phyloP scores from a whole-genome alignment of 208 protist species.

The Acanthamoeba culbertsoni region DNA sequence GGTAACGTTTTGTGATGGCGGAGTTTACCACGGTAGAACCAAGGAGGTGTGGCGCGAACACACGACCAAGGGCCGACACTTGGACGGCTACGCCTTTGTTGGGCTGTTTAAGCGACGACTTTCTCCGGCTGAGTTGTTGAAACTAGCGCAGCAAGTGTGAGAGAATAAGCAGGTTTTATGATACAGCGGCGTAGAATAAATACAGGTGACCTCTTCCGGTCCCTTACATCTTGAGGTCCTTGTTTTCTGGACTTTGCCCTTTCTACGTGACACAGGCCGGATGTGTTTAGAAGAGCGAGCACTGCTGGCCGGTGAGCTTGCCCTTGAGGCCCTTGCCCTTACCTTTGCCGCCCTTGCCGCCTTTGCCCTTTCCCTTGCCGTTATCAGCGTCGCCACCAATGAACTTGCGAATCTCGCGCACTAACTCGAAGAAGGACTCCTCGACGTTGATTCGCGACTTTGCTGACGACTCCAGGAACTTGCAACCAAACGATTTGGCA shows the following conservation, averaged over 20 bases:
- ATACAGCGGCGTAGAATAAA: background rate
- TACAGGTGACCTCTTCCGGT: background rate
- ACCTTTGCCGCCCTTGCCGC: background rate
- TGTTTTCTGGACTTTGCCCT: too few relatives aligned
- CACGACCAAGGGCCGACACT: background rate
- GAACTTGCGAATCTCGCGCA: slow-evolving; percentile 62
- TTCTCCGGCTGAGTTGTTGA: background rate
- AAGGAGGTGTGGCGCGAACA: background rate
- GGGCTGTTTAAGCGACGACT: background rate
- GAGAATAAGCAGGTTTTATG: background rate
- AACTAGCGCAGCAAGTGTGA: background rate
- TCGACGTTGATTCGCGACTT: slow-evolving; percentile 70
- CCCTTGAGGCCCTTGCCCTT: background rate
- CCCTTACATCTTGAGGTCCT: too few relatives aligned
- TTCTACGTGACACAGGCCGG: too few relatives aligned
- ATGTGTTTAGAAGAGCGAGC: slow-evolving; percentile 47
- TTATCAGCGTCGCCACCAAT: background rate
- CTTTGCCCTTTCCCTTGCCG: background rate
- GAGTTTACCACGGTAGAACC: background rate
- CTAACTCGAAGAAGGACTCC: slow-evolving; percentile 67
- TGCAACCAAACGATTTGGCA: slow-evolving; percentile 63
- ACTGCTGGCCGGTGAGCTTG: background rate
- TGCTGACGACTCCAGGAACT: slow-evolving; percentile 71
- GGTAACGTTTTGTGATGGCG: background rate
- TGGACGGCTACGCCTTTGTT: background rate